A percentile compares a stretch with the other conserved stretches of the same genome.
phyloP scores from a whole-genome alignment of 2,329 filamentous ascomycete genomes.

The Beauveria sp. region DNA sequence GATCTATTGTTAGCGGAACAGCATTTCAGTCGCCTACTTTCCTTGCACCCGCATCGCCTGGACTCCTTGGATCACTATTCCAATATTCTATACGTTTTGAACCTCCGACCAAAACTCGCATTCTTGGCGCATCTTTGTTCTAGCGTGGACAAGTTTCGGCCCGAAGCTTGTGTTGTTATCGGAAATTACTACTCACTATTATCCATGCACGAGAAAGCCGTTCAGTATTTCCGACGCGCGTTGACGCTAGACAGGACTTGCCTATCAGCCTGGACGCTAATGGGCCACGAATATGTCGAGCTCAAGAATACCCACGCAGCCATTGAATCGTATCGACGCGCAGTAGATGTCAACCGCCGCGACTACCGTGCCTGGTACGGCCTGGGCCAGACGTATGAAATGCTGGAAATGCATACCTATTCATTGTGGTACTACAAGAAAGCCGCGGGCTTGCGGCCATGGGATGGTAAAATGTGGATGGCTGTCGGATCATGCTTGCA shows the following conservation, averaged over 20 bases:
- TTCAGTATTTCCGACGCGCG: slow-evolving; percentile 93
- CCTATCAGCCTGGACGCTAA: slow-evolving; percentile 92
- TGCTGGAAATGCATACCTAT: slow-evolving; percentile 96
- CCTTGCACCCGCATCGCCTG: slow-evolving; percentile 65
- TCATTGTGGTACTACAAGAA: slow-evolving; percentile 97
- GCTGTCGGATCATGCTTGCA: slow-evolving; percentile 88
- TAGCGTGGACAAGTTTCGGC: slow-evolving; percentile 88
- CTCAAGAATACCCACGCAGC: slow-evolving; percentile 97
- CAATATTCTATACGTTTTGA: slow-evolving; percentile 94
- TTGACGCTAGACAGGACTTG: slow-evolving; percentile 85
- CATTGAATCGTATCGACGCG: slow-evolving; percentile 91
- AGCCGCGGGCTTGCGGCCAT: slow-evolving; percentile 84
- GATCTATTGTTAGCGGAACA: slow-evolving; percentile 62
- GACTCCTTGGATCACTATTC: slow-evolving; percentile 94
- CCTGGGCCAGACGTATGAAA: slow-evolving; percentile 91
- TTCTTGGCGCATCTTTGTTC: slow-evolving; percentile 89
- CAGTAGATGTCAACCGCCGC: slow-evolving; percentile 90
- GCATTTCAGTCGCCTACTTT: slow-evolving; percentile 71
- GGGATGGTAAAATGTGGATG: slow-evolving; percentile 98
- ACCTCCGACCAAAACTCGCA: slow-evolving; percentile 77
- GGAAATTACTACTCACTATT: slow-evolving; percentile 96
- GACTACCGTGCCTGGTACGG: slow-evolving; percentile 99
- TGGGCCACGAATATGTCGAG: slow-evolving; percentile 98
- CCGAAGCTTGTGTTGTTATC: slow-evolving; percentile 92
- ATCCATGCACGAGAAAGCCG: slow-evolving; percentile 93